phyloP scores from a whole-genome alignment of 805 yeast species.

The Brettanomyces bruxellensis region DNA sequence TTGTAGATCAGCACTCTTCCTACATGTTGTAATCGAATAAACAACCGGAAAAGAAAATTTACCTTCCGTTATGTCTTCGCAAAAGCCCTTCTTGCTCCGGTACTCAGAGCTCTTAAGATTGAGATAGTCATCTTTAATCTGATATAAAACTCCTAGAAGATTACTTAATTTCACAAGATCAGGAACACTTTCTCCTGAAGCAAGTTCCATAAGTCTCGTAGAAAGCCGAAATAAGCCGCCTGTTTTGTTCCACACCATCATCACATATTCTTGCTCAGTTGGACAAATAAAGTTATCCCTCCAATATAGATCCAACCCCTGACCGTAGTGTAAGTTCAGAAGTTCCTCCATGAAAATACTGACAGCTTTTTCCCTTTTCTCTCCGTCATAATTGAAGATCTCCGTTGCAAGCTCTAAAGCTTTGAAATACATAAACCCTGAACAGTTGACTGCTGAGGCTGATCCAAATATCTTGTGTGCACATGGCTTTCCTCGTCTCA shows the following conservation, averaged over 20 bases:
- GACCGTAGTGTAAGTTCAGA: conserved; percentile 79
- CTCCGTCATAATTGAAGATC: conserved; percentile 13
- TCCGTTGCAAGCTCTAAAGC: conserved; percentile 43
- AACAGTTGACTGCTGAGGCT: conserved; percentile 74
- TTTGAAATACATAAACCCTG: conserved; percentile 72
- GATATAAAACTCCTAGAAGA: conserved; percentile 74
- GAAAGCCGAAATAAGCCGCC: conserved; percentile 83
- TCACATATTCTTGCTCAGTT: conserved; percentile 50
- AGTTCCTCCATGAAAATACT: conserved; percentile 59
- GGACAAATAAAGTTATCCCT: conserved; percentile 59
- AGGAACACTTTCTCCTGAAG: conserved; percentile 7
- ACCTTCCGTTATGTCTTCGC: conserved; percentile 87
- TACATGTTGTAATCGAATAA: conserved; percentile 38
- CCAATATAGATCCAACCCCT: conserved; percentile 86
- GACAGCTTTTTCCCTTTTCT: conserved; percentile 20
- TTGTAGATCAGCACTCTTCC: conserved; percentile 15
- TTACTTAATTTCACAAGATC: conserved; percentile 55
- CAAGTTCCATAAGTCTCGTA: conserved; percentile 45
- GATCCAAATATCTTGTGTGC: conserved; percentile 73
- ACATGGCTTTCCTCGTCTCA: conserved; percentile 70
- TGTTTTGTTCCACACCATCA: conserved; percentile 82
- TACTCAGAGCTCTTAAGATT: conserved; percentile 50
- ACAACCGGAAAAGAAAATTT: conserved; percentile 82
- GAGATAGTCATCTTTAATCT: conserved; percentile 75
- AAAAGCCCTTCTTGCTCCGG: conserved; percentile 59